Evolutionary conservation across 2,329 filamentous ascomycete species (phyloP).

Genomic region (Colletotrichum aenigma): DNA sequence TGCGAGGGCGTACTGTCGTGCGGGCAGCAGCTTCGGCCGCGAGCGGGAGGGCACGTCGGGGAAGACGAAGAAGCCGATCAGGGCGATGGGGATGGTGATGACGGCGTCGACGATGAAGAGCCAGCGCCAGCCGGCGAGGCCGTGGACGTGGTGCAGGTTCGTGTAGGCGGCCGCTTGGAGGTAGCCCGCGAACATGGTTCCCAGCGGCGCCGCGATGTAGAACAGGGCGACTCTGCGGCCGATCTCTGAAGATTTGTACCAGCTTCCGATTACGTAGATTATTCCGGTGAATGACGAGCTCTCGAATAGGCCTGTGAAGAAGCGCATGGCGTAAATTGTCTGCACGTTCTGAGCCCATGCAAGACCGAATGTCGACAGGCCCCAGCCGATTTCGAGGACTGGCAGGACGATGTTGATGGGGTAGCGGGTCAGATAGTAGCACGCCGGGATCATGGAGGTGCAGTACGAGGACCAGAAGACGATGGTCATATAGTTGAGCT

Average conservation of each 20-base stretch:
- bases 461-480: constrained; percentile 42
- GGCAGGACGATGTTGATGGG: constrained; percentile 37
- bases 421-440: constrained; percentile 40
- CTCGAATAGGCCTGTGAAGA: constrained; percentile 47
- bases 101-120: constrained; percentile 65
- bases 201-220: constrained; percentile 54
- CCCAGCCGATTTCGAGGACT: constrained; percentile 33
- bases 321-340: constrained; percentile 44
- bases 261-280: constrained; percentile 44
- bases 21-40: constrained; percentile 34
- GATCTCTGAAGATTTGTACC: constrained; percentile 40
- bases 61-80: constrained; percentile 45
- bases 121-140: constrained; percentile 57
- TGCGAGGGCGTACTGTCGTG: constrained; percentile 30
- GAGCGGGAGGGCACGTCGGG: constrained; percentile 33
- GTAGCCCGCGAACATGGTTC: constrained; percentile 61
- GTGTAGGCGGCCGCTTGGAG: constrained; percentile 60
- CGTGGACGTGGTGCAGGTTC: constrained; percentile 53
- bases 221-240: constrained; percentile 57
- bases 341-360: constrained; percentile 33
- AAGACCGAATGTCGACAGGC: constrained; percentile 31
- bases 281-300: constrained; percentile 30
- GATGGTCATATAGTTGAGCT: constrained; percentile 34
- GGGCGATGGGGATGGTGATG: constrained; percentile 58
- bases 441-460: constrained; percentile 42